Base-by-base conservation (phyloP, 2,329 filamentous ascomycete species). In the Botrytis fragariae region DNA sequence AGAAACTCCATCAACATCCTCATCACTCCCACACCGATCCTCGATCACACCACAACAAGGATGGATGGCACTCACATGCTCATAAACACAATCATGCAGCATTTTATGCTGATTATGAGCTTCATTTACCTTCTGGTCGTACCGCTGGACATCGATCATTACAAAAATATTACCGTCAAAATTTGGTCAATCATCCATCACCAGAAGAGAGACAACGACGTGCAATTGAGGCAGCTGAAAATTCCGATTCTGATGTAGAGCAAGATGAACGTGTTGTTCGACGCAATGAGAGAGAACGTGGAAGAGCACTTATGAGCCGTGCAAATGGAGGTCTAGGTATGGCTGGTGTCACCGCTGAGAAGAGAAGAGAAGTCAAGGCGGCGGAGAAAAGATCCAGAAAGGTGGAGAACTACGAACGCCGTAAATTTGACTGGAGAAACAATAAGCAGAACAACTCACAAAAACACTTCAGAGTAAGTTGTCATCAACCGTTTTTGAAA, bases 21-120 rank as follows among this genome's bases (percentile, higher is more conserved):
- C 93, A 96, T 79, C 93, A 96, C 83, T 90, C 91, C 18, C 90
- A 90, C 77, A 85, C 87, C 42, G 92, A 94, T 79, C 87, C 91
- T 39, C 88, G 92, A 37, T 87, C 90, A 32, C 93, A 95, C 80
- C 92, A 90, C 76, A 91, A 92, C 77, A 89, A 86, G 69, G 91
- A 95, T 80, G 92, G 93, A 71, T 95, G 89, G 85, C 92, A 97
- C 81, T 95, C 92, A 4, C 93, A 94, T 81, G 92, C 92, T 2
- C 92, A 97, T 83, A 92, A 93, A 77, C 88, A 91, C 77, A 77
- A 80, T 71, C 88, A 92, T 75, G 91, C 93, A 54, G 93, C 93
- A 35, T 97, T 97, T 82, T 91, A 97, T 80, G 93, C 97, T 78
- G 96, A 99, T 62, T 95, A 93, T 79, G 96, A 98, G 82, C 88